Evolutionary conservation across 164 flowering plant species (phyloP).

Genomic region (Protea cynaroides): DNA sequence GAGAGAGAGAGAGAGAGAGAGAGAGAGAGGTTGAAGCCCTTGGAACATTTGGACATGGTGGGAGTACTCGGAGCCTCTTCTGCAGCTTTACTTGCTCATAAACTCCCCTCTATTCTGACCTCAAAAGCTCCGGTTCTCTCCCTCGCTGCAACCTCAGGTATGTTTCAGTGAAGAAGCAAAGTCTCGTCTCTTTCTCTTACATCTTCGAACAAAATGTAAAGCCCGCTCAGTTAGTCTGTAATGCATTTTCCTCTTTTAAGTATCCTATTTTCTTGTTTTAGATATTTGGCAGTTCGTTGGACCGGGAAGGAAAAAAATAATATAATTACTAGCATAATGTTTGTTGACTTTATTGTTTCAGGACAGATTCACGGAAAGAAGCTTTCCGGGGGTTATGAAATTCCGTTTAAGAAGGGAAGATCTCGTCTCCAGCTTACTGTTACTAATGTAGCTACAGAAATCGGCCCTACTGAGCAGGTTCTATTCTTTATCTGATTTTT

Average conservation of each 20-base stretch:
- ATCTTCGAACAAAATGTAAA: too few species aligned
- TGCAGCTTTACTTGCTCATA: constrained; percentile 34
- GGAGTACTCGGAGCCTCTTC: constrained; percentile 30
- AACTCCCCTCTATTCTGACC: constrained; percentile 30
- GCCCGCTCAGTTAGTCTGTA: neutral
- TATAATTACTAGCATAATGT: neutral
- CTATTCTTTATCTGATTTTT: neutral
- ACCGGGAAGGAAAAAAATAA: neutral
- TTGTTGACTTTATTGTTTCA: constrained; percentile 21
- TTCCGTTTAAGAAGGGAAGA: constrained; percentile 41
- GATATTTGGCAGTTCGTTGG: neutral
- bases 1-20: too few species aligned
- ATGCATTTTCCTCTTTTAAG: too few species aligned
- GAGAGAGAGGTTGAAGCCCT: neutral
- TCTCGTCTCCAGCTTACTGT: constrained; percentile 41
- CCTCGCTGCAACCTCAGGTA: constrained; percentile 32
- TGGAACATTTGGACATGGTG: constrained; percentile 17
- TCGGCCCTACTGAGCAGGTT: constrained; percentile 58
- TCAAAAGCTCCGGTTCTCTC: constrained; percentile 26
- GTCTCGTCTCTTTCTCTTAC: neutral
- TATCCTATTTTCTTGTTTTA: neutral
- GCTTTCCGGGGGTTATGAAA: constrained; percentile 43
- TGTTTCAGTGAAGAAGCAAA: neutral
- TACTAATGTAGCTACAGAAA: constrained; percentile 71
- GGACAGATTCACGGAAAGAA: constrained; percentile 43